A percentile compares a stretch with the other conserved stretches of the same genome.
Evolutionary conservation across 2,329 filamentous ascomycete genomes (phyloP).

Genomic region (Microcyclospora tardicrescens): DNA sequence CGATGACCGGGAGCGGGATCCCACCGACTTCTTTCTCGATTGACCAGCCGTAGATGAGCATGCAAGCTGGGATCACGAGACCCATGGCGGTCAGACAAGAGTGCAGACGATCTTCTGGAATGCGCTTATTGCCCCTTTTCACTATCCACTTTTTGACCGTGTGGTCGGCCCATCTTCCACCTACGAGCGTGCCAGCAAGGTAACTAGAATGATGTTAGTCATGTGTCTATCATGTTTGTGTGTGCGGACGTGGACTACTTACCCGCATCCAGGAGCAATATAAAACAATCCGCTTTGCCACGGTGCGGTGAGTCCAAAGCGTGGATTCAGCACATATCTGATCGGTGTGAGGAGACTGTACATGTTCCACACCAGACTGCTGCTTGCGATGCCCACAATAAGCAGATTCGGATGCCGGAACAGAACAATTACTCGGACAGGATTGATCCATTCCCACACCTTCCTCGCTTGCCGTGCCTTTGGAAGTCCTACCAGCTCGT

Average conservation of each 20-base stretch:
- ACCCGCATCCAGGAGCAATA: constrained; percentile 49
- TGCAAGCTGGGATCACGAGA: constrained; percentile 44
- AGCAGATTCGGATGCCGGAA: constrained; percentile 59
- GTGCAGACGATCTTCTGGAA: constrained; percentile 57
- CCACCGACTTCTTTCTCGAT: constrained; percentile 44
- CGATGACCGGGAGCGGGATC: constrained; percentile 51
- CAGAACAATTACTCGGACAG: constrained; percentile 48
- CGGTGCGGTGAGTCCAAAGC: constrained; percentile 54
- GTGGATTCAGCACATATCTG: constrained; percentile 60
- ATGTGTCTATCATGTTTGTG: too few relatives aligned
- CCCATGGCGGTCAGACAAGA: constrained; percentile 45
- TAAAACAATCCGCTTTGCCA: constrained; percentile 61
- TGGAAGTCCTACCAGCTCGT: constrained; percentile 47
- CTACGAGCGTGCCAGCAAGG: constrained; percentile 54
- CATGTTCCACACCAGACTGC: constrained; percentile 62
- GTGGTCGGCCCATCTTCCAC: constrained; percentile 58
- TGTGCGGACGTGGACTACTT: too few relatives aligned
- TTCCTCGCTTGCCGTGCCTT: constrained; percentile 36
- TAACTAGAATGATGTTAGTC: constrained; percentile 37
- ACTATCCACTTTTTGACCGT: constrained; percentile 52
- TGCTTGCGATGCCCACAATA: constrained; percentile 47
- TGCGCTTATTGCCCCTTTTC: constrained; percentile 43
- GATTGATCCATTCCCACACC: constrained; percentile 53
- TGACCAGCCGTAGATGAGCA: constrained; percentile 58
- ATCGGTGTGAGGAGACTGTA: constrained; percentile 42